Evolutionary conservation across 768 basidiomycete genomes (phyloP).

Genomic region (Russula lepida): DNA sequence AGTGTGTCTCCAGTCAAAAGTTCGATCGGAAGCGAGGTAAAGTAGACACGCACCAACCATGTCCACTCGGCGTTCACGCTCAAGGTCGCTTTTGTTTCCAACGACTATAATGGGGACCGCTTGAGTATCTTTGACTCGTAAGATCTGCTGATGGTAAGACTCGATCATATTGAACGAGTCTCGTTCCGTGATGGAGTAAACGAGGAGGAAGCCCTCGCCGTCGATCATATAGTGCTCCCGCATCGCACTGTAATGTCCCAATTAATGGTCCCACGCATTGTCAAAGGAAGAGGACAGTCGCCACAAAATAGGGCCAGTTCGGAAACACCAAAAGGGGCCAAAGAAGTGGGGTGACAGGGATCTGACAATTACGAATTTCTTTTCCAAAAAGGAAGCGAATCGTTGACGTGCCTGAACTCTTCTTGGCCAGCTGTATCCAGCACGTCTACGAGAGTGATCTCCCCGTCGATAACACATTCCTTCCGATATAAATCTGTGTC

Average conservation of each 20-base stretch:
- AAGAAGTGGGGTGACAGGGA: not conserved
- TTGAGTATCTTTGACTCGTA: slow-evolving; percentile 94
- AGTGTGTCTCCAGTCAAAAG: not conserved
- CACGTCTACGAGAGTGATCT: slow-evolving; percentile 93
- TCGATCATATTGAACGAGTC: slow-evolving; percentile 95
- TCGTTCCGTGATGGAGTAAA: slow-evolving; percentile 96
- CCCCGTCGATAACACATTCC: slow-evolving; percentile 93
- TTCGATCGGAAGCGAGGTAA: not conserved
- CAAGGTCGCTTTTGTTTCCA: slow-evolving; percentile 96
- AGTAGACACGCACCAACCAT: slow-evolving; percentile 59
- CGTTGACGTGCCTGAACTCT: slow-evolving; percentile 79
- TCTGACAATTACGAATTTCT: not conserved
- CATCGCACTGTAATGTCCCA: slow-evolving; percentile 62
- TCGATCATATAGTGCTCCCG: slow-evolving; percentile 98
- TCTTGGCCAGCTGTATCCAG: slow-evolving; percentile 97
- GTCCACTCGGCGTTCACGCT: slow-evolving; percentile 90
- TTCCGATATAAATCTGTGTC: slow-evolving; percentile 88
- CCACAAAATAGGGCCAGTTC: not conserved
- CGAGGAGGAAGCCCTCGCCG: slow-evolving; percentile 94
- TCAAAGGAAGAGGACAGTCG: not conserved
- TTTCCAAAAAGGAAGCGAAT: not conserved
- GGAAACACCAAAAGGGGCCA: not conserved
- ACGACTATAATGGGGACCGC: slow-evolving; percentile 91
- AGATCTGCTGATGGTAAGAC: slow-evolving; percentile 91
- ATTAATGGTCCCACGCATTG: not conserved